Evolutionary conservation across 1,139 yeast genomes (phyloP), one percentile per base, ranked within the genome.

Genomic region (Entelexis paramagnoliae): DNA sequence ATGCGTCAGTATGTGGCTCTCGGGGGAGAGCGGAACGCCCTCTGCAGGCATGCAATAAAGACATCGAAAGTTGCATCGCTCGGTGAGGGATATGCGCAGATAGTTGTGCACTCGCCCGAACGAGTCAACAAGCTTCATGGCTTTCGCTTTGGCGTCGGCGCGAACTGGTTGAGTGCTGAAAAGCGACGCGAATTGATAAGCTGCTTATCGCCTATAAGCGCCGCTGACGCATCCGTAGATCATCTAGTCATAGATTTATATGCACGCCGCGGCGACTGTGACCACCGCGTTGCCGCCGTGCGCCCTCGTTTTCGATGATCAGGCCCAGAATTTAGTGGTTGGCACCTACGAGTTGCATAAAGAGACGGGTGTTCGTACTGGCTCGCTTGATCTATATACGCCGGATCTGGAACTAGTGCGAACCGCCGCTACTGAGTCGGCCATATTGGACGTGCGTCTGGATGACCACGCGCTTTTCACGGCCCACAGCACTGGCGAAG

Each of bases 341-440:
- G 96, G 96, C 0, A 86, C 96, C 0, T 91, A 91, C 64, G 78
- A 82, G 54, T 70, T 89, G 36, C 79, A 83, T 51, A 72, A 77
- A 51, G 75, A 76, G 14, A 67, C 75, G 22, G 80, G 82, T 1
- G 59, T 64, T 1, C 72, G 96, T 53, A 74, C 77, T 51, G 98
- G 98, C 0, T 72, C 91, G 0, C 66, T 91, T 4, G 96, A 88
- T 58, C 66, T 81, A 0, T 82, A 78, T 65, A 14, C 43, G 11
- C 22, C 48, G 8, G 53, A 60, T 4, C 52, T 60, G n/a, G 36
- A 56, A 22, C 58, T 55, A 9, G 10, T 14, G 33, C 45, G 54
- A 14, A 52, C 73, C 3, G 56, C 19, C 16, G 51, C 55, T 6
- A 52, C 55, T 2, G 30, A 69, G 24, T 78, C 87, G 41, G 95